phyloP scores from a whole-genome alignment of 2,329 filamentous ascomycete genomes.

The Pseudogymnoascus verrucosus region DNA sequence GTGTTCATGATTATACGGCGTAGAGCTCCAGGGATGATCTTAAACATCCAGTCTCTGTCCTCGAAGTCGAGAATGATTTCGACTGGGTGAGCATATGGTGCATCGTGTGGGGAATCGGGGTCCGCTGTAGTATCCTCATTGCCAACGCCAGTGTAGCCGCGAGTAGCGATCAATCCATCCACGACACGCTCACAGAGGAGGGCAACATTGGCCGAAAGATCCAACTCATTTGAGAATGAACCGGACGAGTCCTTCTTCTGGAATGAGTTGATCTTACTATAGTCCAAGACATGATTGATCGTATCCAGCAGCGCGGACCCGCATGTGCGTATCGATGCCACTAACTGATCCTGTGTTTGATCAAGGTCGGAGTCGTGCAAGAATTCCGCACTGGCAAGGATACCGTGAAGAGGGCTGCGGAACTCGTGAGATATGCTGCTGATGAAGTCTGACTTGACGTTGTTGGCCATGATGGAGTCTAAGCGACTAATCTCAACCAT shows the following conservation, averaged over 20 bases:
- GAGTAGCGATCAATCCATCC: slow-evolving; percentile 24
- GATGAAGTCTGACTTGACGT: slow-evolving; percentile 24
- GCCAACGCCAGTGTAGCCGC: background rate
- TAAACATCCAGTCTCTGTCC: slow-evolving; percentile 22
- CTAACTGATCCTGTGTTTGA: slow-evolving; percentile 36
- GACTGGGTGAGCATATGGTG: slow-evolving; percentile 7
- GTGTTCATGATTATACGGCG: slow-evolving; percentile 48
- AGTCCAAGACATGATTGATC: slow-evolving; percentile 45
- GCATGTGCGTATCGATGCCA: slow-evolving; percentile 43
- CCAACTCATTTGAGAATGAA: slow-evolving; percentile 22
- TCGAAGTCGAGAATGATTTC: slow-evolving; percentile 25
- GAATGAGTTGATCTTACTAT: slow-evolving; percentile 44
- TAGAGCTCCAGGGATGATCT: slow-evolving; percentile 22
- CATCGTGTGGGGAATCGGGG: background rate
- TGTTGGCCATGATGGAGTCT: slow-evolving; percentile 22
- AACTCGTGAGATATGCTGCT: slow-evolving; percentile 26
- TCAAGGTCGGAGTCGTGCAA: slow-evolving; percentile 41
- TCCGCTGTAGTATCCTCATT: background rate
- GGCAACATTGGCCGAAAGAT: slow-evolving; percentile 22
- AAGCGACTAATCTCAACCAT: slow-evolving; percentile 24
- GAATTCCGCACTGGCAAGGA: slow-evolving; percentile 45
- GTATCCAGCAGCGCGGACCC: slow-evolving; percentile 45
- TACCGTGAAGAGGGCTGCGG: slow-evolving; percentile 33
- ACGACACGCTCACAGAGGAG: slow-evolving; percentile 24
- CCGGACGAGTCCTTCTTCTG: slow-evolving; percentile 17